Conservation (phyloP, 2,329 filamentous ascomycete genomes). For the Aspergillus caelatus region DNA sequence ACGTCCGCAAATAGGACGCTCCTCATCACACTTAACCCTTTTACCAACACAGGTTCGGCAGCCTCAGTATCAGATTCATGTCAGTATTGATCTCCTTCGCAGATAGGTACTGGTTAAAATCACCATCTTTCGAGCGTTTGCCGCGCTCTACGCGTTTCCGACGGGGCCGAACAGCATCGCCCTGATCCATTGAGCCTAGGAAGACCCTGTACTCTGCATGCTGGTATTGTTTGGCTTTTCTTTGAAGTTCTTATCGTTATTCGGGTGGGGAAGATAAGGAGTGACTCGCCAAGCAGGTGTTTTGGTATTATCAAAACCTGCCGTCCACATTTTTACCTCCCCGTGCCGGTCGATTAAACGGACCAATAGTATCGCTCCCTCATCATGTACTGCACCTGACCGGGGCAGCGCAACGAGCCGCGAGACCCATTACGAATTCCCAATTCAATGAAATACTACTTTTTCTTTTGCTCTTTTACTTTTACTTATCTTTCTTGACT, state of each 20-base stretch:
- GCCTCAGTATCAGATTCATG: background rate
- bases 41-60: constrained; percentile 15
- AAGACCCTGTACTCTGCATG: background rate
- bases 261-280: background rate
- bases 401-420: background rate
- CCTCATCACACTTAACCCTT: constrained; percentile 16
- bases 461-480: too few relatives aligned
- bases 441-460: too few relatives aligned
- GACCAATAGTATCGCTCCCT: constrained; percentile 6
- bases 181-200: background rate
- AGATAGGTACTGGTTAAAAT: background rate
- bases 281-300: background rate
- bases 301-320: background rate
- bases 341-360: constrained; percentile 7
- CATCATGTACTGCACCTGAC: background rate
- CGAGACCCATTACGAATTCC: too few relatives aligned
- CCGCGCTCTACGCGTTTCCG: constrained; percentile 12
- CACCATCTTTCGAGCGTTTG: constrained; percentile 15
- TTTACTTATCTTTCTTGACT: too few relatives aligned
- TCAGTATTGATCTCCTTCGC: background rate
- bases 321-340: background rate
- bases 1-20: constrained; percentile 9
- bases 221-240: background rate
- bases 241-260: background rate
- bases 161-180: background rate